Conservation (phyloP, 2,329 filamentous ascomycete genomes). For the Colletotrichum ledebouriae region DNA sequence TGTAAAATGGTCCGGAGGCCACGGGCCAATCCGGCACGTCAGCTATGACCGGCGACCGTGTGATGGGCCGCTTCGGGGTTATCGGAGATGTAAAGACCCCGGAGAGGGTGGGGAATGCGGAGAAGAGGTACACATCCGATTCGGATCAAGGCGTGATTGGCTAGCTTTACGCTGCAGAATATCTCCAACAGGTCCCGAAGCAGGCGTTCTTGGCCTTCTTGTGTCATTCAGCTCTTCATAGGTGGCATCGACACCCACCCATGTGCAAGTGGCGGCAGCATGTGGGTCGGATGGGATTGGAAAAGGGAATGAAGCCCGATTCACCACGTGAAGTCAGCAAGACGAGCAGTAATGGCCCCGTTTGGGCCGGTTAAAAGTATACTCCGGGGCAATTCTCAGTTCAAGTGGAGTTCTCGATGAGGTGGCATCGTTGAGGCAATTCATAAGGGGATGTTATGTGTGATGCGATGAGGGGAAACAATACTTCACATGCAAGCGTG, state of each 20-base stretch:
- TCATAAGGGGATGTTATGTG: neutral
- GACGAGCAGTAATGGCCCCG: neutral
- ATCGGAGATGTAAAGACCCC: constrained; percentile 20
- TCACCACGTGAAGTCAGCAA: constrained; percentile 5
- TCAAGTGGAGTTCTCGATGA: constrained; percentile 15
- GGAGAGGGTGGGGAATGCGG: constrained; percentile 26
- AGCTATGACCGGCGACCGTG: neutral
- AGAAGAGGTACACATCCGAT: constrained; percentile 17
- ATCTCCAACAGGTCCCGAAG: too few species aligned
- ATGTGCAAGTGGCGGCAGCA: constrained; percentile 23
- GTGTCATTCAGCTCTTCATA: neutral
- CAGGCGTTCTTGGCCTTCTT: too few species aligned
- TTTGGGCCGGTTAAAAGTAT: neutral
- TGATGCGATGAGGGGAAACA: constrained; percentile 1
- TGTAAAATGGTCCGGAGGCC: neutral
- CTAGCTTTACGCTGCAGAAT: neutral
- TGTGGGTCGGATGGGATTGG: constrained; percentile 9
- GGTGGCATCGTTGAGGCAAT: constrained; percentile 1
- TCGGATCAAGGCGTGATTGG: constrained; percentile 29
- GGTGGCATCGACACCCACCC: constrained; percentile 14
- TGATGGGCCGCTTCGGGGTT: constrained; percentile 23
- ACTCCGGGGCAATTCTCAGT: neutral
- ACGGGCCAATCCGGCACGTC: neutral
- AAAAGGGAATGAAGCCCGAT: constrained; percentile 10
- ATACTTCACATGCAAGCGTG: constrained; percentile 35